Evolutionary conservation across 495 filamentous ascomycete species (phyloP).

Genomic region (Penicillium lagena): DNA sequence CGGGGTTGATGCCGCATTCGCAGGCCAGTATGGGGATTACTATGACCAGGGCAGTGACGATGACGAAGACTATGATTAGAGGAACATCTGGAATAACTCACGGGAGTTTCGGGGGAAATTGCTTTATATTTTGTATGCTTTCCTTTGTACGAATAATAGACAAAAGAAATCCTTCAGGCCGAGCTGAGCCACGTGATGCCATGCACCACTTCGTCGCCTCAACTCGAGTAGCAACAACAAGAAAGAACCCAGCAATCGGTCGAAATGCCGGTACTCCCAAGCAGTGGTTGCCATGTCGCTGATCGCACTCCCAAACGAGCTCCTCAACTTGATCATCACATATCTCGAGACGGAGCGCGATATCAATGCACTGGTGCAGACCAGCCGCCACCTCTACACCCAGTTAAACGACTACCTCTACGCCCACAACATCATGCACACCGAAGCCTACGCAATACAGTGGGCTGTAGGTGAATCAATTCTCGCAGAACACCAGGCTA

Average conservation of each 20-base stretch:
- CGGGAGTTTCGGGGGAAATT: too few species aligned
- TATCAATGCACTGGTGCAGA: constrained; percentile 19
- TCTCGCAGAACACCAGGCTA: background rate
- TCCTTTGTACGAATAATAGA: too few species aligned
- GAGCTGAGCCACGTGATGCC: too few species aligned
- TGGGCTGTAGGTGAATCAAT: constrained; percentile 12
- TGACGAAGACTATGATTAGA: background rate
- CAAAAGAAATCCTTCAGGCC: too few species aligned
- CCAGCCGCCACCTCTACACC: constrained; percentile 13
- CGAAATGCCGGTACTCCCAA: too few species aligned
- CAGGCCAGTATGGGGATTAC: constrained; percentile 29
- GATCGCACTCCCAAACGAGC: constrained; percentile 14
- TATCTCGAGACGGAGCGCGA: constrained; percentile 13
- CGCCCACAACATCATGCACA: constrained; percentile 9
- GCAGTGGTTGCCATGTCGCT: background rate
- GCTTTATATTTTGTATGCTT: too few species aligned
- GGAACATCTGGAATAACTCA: too few species aligned
- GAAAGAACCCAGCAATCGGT: too few species aligned
- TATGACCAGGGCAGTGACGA: constrained; percentile 31
- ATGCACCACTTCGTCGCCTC: too few species aligned
- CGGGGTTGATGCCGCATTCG: constrained; percentile 33
- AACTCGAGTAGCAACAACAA: too few species aligned
- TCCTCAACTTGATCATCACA: constrained; percentile 14
- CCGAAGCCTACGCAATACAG: constrained; percentile 13
- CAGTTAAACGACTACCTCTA: constrained; percentile 21